Evolutionary conservation across 1,139 yeast species (phyloP).

Genomic region (Debaryomycetaceae sp.): DNA sequence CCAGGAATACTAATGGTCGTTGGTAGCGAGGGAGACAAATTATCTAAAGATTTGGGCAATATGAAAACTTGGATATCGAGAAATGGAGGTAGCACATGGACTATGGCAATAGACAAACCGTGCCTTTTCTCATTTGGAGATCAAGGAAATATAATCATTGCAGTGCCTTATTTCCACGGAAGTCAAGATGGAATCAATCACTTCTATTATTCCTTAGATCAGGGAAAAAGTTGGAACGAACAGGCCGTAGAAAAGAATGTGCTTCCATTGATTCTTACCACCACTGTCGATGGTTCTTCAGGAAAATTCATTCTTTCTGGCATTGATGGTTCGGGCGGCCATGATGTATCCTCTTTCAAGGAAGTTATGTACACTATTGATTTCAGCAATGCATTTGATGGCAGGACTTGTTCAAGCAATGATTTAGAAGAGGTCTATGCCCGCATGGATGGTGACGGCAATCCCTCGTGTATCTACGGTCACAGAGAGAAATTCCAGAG

Average conservation of each 20-base stretch:
- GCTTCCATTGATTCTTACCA: conserved; percentile 45
- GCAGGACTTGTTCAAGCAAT: conserved; percentile 43
- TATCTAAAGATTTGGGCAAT: conserved; percentile 19
- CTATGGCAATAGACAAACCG: conserved; percentile 50
- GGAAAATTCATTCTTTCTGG: conserved; percentile 58
- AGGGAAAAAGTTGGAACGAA: conserved; percentile 64
- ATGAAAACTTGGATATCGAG: conserved; percentile 61
- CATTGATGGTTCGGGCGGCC: conserved; percentile 20
- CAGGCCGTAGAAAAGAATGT: conserved; percentile 47
- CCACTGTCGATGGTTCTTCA: conserved; percentile 76
- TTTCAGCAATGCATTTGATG: conserved; percentile 56
- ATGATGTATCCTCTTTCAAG: conserved; percentile 9
- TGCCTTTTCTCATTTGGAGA: conserved; percentile 69
- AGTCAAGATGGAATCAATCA: conserved; percentile 12
- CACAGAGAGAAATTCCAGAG: conserved; percentile 63
- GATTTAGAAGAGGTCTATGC: conserved; percentile 76
- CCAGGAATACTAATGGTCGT: conserved; percentile 69
- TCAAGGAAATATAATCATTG: conserved; percentile 71
- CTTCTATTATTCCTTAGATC: conserved; percentile 64
- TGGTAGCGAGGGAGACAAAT: conserved; percentile 48
- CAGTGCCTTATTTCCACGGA: conserved; percentile 43
- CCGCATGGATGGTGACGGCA: conserved; percentile 43
- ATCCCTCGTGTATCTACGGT: conserved; percentile 71
- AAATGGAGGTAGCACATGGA: conserved; percentile 80
- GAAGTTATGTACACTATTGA: conserved; percentile 50